Base-by-base conservation (phyloP, 768 basidiomycete species). In the Boletales sp. region DNA sequence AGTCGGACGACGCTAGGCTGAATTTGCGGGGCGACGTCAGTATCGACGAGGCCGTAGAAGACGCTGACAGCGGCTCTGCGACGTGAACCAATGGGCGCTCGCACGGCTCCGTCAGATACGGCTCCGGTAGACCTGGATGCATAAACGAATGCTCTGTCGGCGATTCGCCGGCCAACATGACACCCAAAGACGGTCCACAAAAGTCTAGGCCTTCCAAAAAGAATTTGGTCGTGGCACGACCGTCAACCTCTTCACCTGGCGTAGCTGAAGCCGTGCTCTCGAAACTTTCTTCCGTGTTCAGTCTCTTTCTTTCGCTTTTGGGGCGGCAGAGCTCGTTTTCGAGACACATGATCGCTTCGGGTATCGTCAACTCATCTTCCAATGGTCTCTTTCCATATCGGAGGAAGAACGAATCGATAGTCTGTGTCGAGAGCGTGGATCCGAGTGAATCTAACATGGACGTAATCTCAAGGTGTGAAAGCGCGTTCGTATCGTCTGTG, bases 401-500 rank as follows among this genome's bases (percentile, higher is more conserved):
- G 8, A 76, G 80, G 72, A 90, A 97, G 78, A 95, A 97, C 13
- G 78, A 77, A 57, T 87, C 78, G 50, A 97, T 73, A 2, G 95
- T 98, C 39, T 82, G 73, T 0, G 68, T 69, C 8, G 87, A 88
- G 43, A 98, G 80, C 0, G 95, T 98, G 4, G 94, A 97, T 5
- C 94, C 94, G 34, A 99, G 84, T 2, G 94, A 95, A 71, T 97
- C 95, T 38, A 99, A 85, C 90, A 97, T 94, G 11, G 90, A 90
- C 0, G 87, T 90, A 30, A 97, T 76, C 67, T 98, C 97, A 48
- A 94, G 72, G 53, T 86, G 84, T 0, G 91, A 93, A 36, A 94
- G 70, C 1, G 78, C 65, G 18, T 72, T 72, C 0, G 84, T 87
- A 53, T 94, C 90, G 67, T 94, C 93, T 0, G 84, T 79, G 58